Evolutionary conservation across 768 basidiomycete genomes (phyloP), one percentile per base, ranked within the genome.

Genomic region (Exidia glandulosa): DNA sequence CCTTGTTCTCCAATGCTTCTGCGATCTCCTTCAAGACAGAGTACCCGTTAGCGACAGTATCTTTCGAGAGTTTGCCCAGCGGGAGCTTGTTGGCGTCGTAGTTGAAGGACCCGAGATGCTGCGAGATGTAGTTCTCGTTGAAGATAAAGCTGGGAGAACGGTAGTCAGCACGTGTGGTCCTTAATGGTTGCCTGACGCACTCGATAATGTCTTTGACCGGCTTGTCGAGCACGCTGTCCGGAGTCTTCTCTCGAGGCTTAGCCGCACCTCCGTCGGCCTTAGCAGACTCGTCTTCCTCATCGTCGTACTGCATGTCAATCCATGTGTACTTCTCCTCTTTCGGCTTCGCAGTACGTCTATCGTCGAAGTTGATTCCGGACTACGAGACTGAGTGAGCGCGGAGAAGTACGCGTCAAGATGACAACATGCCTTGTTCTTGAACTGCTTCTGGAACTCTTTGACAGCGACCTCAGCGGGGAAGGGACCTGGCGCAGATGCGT

Each of bases 71-170:
- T 31, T 54, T 54, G 77, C 82, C 83, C 13, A 84, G 76, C 19
- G 83, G 83, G 27, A 84, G 74, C 64, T 84, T 85, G 64, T 79
- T 78, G 2, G 83, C 83, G 64, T 85, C 83, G 62, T 85, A 85
- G 63, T 84, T 83, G 80, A 85, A 82, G 5, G 79, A 79, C 13
- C 66, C 84, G 68, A 54, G 76, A 74, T 0, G 80, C 80, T 56
- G 79, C 75, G 27, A 83, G 79, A 60, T 82, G 61, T 54, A 29
- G 16, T 25, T 47, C 27, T 9, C 25, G 19, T 19, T 23, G n/a
- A 29, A 37, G 50, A 27, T 29, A 45, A 31, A 32, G 3, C 32
- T 55, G 25, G 27, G 33, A 37, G 29, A 13, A 37, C 45, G 41
- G 41, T 23, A 12, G 12, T 45, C 41, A 13, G 6, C 10, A 45